phyloP scores from a whole-genome alignment of 441 rosid species.

The Croton laevigatus region DNA sequence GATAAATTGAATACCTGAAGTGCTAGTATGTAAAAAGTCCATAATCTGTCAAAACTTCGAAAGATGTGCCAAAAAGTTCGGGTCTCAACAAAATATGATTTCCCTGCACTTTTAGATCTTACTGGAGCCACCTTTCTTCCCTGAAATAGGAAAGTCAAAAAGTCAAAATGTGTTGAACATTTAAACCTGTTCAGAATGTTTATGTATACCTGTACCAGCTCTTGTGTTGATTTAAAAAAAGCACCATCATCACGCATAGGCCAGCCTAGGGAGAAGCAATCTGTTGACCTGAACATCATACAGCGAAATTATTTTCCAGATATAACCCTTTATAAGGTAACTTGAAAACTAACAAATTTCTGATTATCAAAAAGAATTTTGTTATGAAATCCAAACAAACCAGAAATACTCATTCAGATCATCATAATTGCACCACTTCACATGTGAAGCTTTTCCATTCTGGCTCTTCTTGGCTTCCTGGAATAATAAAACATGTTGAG shows the following conservation, averaged over 20 bases:
- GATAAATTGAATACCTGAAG: constrained; percentile 64
- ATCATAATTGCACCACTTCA: constrained; percentile 98
- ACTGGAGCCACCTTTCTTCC: constrained; percentile 50
- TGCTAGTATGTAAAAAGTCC: constrained; percentile 92
- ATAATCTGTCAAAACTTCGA: constrained; percentile 89
- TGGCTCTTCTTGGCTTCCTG: constrained; percentile 88
- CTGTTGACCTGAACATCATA: constrained; percentile 63
- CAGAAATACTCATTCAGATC: constrained; percentile 99
- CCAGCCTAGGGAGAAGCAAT: constrained; percentile 99
- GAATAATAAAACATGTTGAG: constrained; percentile 23
- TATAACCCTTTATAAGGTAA: not conserved
- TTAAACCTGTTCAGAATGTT: constrained; percentile 21
- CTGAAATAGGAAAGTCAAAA: constrained; percentile 37
- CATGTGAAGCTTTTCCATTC: constrained; percentile 81
- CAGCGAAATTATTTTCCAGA: not conserved
- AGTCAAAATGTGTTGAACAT: constrained; percentile 1
- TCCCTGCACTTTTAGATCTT: constrained; percentile 71
- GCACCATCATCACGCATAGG: constrained; percentile 99
- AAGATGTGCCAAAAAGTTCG: constrained; percentile 97
- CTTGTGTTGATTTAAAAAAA: constrained; percentile 83
- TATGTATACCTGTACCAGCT: constrained; percentile 40
- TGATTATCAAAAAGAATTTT: constrained; percentile 14
- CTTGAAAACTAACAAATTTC: not conserved
- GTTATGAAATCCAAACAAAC: constrained; percentile 43
- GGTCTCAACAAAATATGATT: constrained; percentile 88